A percentile compares a stretch with the other conserved stretches of the same genome.
Conservation (phyloP, 1,139 yeast genomes). For the Pichia norvegensis region DNA sequence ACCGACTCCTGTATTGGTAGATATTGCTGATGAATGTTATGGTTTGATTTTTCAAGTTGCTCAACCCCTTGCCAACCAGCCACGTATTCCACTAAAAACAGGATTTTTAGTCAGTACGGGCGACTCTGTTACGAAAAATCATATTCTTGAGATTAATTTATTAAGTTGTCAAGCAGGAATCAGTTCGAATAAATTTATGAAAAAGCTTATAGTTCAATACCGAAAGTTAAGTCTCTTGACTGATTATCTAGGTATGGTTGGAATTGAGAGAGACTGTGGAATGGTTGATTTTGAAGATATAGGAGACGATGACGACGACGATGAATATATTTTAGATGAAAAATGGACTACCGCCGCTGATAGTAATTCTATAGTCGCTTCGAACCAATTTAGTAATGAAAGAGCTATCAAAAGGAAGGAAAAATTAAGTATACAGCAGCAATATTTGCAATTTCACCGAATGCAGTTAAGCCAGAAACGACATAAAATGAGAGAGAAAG, state of each 20-base stretch:
- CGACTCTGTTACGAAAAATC: constrained; percentile 22
- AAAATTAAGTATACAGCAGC: constrained; percentile 11
- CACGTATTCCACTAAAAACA: constrained; percentile 60
- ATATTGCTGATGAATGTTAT: constrained; percentile 48
- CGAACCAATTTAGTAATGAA: neutral
- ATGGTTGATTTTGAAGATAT: constrained; percentile 32
- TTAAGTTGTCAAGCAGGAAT: constrained; percentile 63
- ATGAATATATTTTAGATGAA: constrained; percentile 3
- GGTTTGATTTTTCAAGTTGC: constrained; percentile 58
- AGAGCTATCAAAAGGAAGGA: constrained; percentile 24
- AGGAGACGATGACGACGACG: constrained; percentile 29
- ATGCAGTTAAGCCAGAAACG: constrained; percentile 14
- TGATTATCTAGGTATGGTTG: constrained; percentile 36
- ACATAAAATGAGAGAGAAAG: constrained; percentile 5
- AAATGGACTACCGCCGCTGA: neutral
- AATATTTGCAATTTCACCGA: constrained; percentile 14
- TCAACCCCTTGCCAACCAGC: constrained; percentile 60
- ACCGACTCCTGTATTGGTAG: constrained; percentile 37
- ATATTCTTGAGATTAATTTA: constrained; percentile 48
- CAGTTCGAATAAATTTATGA: constrained; percentile 50
- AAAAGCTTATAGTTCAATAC: constrained; percentile 56
- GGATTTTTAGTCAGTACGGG: constrained; percentile 54
- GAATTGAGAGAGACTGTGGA: constrained; percentile 14
- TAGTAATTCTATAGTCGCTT: neutral
- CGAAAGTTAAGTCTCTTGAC: constrained; percentile 44